These are phyloP conservation scores for Candida dendrica DNA, from an alignment of 805 yeast genomes.

Conservation along the genomic window DNA sequence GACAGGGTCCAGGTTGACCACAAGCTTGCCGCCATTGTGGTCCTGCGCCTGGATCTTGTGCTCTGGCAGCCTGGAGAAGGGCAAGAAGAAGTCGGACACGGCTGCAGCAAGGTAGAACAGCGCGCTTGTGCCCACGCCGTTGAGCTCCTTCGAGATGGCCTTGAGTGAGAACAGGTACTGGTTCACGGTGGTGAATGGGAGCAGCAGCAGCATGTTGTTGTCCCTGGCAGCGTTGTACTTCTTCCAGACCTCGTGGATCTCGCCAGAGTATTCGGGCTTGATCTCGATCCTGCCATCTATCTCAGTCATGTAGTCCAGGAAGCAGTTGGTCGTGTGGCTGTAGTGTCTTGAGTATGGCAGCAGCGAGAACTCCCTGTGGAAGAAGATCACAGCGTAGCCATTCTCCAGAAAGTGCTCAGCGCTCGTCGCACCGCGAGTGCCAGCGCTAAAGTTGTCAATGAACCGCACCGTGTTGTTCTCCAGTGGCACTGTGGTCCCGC, in stretches of 20 bases:
- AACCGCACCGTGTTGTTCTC: constrained; percentile 96
- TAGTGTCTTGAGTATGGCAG: constrained; percentile 90
- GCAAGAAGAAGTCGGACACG: constrained; percentile 92
- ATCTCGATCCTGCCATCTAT: constrained; percentile 54
- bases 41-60: constrained; percentile 90
- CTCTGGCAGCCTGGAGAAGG: constrained; percentile 76
- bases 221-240: constrained; percentile 38
- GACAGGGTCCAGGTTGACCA: constrained; percentile 87
- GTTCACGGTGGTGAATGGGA: constrained; percentile 93
- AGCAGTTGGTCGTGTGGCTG: constrained; percentile 76
- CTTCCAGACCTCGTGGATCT: constrained; percentile 52
- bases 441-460: constrained; percentile 95
- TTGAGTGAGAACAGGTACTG: constrained; percentile 85
- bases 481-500: constrained; percentile 97
- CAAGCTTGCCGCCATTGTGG: constrained; percentile 58
- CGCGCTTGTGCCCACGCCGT: constrained; percentile 47
- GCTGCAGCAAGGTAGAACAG: constrained; percentile 94
- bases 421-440: constrained; percentile 94
- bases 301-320: constrained; percentile 72
- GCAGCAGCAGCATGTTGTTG: constrained; percentile 34
- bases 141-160: constrained; percentile 53
- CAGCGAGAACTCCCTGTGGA: constrained; percentile 87
- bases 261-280: constrained; percentile 48
- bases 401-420: constrained; percentile 84
- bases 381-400: constrained; percentile 87